A percentile compares a stretch with the other conserved stretches of the same genome.
Evolutionary conservation across 1,284 basidiomycete genomes (phyloP).

Genomic region (Pseudozyma pruni): DNA sequence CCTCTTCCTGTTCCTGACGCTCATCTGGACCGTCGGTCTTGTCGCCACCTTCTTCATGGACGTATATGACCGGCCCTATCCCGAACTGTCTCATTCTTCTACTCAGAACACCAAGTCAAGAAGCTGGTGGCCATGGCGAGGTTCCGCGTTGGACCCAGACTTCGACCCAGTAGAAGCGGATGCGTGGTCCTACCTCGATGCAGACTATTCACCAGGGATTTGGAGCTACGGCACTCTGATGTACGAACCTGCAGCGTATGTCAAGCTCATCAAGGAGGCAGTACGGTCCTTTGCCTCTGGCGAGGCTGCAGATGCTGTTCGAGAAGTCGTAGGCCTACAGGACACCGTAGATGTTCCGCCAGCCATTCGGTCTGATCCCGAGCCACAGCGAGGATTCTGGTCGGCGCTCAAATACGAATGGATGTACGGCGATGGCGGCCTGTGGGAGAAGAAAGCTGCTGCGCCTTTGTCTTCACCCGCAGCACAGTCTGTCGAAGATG

Average conservation of each 20-base stretch:
- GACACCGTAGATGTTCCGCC: background rate
- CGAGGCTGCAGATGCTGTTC: conserved; percentile 33
- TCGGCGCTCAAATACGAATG: conserved; percentile 41
- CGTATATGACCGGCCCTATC: conserved; percentile 22
- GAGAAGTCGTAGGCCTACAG: conserved; percentile 28
- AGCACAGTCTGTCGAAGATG: background rate
- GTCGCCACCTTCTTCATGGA: conserved; percentile 38
- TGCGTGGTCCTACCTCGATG: conserved; percentile 36
- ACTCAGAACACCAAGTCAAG: conserved; percentile 1
- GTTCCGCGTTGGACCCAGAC: background rate
- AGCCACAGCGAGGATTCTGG: conserved; percentile 32
- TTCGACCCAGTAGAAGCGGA: conserved; percentile 9
- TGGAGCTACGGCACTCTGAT: conserved; percentile 37
- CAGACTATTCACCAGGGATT: conserved; percentile 19
- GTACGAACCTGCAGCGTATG: conserved; percentile 46
- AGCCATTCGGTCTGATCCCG: background rate
- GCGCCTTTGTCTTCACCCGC: background rate
- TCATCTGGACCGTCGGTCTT: conserved; percentile 47
- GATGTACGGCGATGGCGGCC: conserved; percentile 49
- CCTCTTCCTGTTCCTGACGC: conserved; percentile 40
- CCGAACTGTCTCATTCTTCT: background rate
- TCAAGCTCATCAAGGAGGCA: conserved; percentile 44
- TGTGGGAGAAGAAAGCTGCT: conserved; percentile 26
- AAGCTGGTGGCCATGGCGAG: conserved; percentile 36
- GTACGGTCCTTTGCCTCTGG: conserved; percentile 48